phyloP scores from a whole-genome alignment of 106 monocot genomes.

The Dioscorea alata region DNA sequence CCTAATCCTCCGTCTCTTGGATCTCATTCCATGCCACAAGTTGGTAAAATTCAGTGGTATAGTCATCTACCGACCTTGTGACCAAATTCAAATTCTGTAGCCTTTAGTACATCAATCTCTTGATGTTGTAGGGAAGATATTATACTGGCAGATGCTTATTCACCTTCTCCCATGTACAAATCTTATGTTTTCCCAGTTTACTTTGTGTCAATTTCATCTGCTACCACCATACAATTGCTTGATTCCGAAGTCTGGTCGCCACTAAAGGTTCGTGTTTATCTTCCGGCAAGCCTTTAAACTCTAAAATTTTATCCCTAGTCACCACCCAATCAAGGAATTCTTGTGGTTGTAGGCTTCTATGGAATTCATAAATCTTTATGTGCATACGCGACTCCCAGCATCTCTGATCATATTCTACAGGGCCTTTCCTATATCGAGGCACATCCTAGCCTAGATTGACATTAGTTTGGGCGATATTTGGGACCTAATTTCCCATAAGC shows the following conservation, averaged over 20 bases:
- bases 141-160: neutral
- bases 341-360: neutral
- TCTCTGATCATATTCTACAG: no score
- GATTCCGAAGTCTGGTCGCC: neutral
- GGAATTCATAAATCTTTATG: conserved; percentile 8
- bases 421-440: no score
- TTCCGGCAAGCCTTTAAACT: conserved; percentile 2
- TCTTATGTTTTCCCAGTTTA: neutral
- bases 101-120: neutral
- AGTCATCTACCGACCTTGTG: no score
- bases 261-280: neutral
- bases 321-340: conserved; percentile 19
- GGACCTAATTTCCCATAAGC: no score
- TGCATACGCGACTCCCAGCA: no score
- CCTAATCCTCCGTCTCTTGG: neutral
- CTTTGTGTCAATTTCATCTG: neutral
- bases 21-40: neutral
- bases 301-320: no score
- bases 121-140: neutral
- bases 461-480: no score
- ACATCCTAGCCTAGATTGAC: no score
- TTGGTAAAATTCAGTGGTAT: conserved; percentile 15
- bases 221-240: conserved; percentile 8
- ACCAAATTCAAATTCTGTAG: conserved; percentile 5
- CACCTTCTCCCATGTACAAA: neutral